A percentile compares a stretch with the other conserved stretches of the same genome.
These are phyloP conservation scores for Atkinsonella hypoxylon DNA, from an alignment of 2,329 filamentous ascomycete genomes.

Conservation along the genomic window DNA sequence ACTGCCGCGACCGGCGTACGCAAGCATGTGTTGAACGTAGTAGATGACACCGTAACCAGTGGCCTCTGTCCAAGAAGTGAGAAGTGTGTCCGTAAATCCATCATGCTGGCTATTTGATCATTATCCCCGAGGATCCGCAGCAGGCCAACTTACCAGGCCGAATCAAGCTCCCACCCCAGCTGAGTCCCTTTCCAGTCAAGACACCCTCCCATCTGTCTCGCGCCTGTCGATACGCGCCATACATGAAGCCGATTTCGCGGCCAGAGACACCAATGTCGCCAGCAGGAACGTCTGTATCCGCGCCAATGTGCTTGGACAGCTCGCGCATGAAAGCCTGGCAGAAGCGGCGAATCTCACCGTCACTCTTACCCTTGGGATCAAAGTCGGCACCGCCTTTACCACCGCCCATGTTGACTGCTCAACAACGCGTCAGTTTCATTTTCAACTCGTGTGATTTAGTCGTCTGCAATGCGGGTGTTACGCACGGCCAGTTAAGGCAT, in stretches of 20 bases:
- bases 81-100: neutral
- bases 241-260: constrained; percentile 89
- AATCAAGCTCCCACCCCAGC: constrained; percentile 90
- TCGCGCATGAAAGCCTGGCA: constrained; percentile 94
- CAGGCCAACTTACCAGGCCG: constrained; percentile 43
- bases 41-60: constrained; percentile 95
- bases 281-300: constrained; percentile 89
- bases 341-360: constrained; percentile 96
- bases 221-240: constrained; percentile 82
- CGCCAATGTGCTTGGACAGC: constrained; percentile 90
- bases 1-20: constrained; percentile 73
- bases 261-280: constrained; percentile 92
- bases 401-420: constrained; percentile 63
- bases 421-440: too few species aligned
- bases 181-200: constrained; percentile 86
- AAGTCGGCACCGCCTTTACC: constrained; percentile 98
- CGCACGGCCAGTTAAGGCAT: constrained; percentile 88
- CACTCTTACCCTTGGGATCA: constrained; percentile 96
- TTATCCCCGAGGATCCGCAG: neutral
- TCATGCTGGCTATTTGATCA: neutral
- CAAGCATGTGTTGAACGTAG: constrained; percentile 93
- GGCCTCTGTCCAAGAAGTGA: constrained; percentile 46
- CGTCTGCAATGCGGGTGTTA: constrained; percentile 13
- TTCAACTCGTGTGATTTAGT: too few species aligned
- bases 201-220: constrained; percentile 92